Evolutionary conservation across 208 protist genomes (phyloP).

Genomic region (Wallacemonas rigidus): DNA sequence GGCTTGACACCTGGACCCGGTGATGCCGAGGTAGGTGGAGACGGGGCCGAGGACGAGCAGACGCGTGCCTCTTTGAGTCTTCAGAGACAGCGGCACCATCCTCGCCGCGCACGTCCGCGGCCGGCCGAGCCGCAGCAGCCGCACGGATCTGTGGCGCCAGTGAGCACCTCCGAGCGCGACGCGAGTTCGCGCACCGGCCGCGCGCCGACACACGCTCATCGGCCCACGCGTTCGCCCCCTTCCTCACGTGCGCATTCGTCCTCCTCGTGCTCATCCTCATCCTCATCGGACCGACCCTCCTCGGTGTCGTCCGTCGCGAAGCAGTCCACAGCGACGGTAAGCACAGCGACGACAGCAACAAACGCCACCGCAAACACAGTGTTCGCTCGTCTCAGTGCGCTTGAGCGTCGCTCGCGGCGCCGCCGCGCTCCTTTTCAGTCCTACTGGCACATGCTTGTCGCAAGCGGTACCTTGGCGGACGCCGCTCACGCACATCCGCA

Average conservation of each 20-base stretch:
- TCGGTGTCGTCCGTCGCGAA: too few species aligned
- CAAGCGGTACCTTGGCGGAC: background rate
- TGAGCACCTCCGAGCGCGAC: background rate
- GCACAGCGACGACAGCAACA: background rate
- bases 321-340: background rate
- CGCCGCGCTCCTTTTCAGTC: constrained; percentile 9
- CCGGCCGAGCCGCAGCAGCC: too few species aligned
- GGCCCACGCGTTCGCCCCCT: background rate
- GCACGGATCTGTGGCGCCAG: background rate
- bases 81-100: too few species aligned
- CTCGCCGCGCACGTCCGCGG: background rate
- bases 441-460: constrained; percentile 12
- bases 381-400: background rate
- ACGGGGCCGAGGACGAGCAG: background rate
- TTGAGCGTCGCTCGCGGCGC: background rate
- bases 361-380: background rate
- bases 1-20: background rate
- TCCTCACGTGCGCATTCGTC: background rate
- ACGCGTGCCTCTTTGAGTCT: too few species aligned
- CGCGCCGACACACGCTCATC: background rate
- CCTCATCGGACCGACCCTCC: background rate
- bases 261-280: background rate
- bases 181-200: too few species aligned
- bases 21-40: background rate
- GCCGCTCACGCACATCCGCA: too few species aligned